Evolutionary conservation across 345 rosid species (phyloP), one percentile per base, ranked within the genome.

Genomic region (Eucalyptus grandis): DNA sequence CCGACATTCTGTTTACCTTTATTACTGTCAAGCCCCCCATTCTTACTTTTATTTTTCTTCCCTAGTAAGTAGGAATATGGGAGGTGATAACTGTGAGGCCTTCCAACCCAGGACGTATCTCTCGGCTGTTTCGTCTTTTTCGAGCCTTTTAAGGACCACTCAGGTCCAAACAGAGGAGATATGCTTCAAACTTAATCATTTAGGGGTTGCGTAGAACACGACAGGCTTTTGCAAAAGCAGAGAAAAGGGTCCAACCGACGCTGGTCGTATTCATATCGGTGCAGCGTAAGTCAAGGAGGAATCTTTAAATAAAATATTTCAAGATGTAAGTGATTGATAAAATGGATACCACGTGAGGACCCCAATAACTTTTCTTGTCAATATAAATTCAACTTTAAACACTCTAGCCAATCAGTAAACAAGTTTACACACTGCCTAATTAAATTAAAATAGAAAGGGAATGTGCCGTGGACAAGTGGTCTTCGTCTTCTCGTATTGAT

Each of bases 1-100:
- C 0, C 7, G 19, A 51, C 0, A 17, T 51, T 1, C 2, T 17
- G 9, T 51, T 0, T 2, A 53, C 5, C 58, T 53, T 53, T 53
- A 53, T 53, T 53, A 21, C 1, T 2, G 2, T 21, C 2, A 8
- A 0, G 58, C 26, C 0, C 5, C 0, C 58, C 2, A 53, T 53
- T 53, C 26, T 10, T 21, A 53, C 58, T 53, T 53, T 53, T 2
- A 53, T 21, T 53, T 53, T 53, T 53, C 58, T 21, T 53, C 58
- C 11, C 11, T 53, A 21, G 2, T 53, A 53, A 53, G 58, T 0
- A 53, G 26, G 26, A 53, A 8, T 8, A 21, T 3, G 26, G 58
- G 58, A 53, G 58, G 58, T 53, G 26, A 53, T 53, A 21, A 53
- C 11, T 53, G 58, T 21, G 58, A 0, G 58, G 26, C 11, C 58